These are phyloP conservation scores for Penicillium pancosmium DNA, from an alignment of 495 filamentous ascomycete genomes.

Conservation along the genomic window DNA sequence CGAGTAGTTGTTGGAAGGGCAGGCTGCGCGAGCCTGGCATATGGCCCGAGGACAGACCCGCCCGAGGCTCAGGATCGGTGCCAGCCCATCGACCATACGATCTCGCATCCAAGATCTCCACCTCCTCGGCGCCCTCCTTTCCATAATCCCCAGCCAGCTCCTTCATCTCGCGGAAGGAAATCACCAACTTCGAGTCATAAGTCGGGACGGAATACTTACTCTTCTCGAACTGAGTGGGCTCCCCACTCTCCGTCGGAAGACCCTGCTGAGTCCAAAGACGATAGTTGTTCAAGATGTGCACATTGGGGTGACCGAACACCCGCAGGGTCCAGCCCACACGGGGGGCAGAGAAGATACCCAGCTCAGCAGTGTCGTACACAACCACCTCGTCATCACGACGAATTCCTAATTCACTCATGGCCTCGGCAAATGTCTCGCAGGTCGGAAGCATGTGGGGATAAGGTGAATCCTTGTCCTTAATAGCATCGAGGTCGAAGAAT, in stretches of 20 bases:
- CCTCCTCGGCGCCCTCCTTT: slow-evolving; percentile 75
- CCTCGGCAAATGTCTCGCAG: slow-evolving; percentile 74
- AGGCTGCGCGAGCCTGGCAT: slow-evolving; percentile 86
- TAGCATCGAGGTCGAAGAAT: slow-evolving; percentile 95
- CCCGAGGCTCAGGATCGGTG: slow-evolving; percentile 81
- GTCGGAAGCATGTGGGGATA: slow-evolving; percentile 98
- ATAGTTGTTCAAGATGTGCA: slow-evolving; percentile 95
- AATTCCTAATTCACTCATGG: slow-evolving; percentile 88
- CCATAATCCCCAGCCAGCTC: slow-evolving; percentile 72
- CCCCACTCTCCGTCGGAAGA: slow-evolving; percentile 76
- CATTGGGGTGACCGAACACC: slow-evolving; percentile 86
- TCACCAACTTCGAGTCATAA: slow-evolving; percentile 58
- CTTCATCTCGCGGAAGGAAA: slow-evolving; percentile 78
- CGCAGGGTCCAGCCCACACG: slow-evolving; percentile 90
- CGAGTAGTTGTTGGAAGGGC: slow-evolving; percentile 76
- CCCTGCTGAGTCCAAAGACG: slow-evolving; percentile 83
- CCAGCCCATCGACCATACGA: slow-evolving; percentile 79
- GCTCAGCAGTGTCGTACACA: slow-evolving; percentile 85
- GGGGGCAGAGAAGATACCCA: slow-evolving; percentile 92
- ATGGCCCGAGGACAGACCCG: slow-evolving; percentile 87
- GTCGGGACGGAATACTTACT: slow-evolving; percentile 59
- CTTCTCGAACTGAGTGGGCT: slow-evolving; percentile 58
- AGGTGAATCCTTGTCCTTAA: slow-evolving; percentile 82
- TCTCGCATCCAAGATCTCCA: slow-evolving; percentile 91
- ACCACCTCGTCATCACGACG: slow-evolving; percentile 84